Evolutionary conservation across 192 early-diverging fungal species (phyloP).

Genomic region (Coemansia sp.): DNA sequence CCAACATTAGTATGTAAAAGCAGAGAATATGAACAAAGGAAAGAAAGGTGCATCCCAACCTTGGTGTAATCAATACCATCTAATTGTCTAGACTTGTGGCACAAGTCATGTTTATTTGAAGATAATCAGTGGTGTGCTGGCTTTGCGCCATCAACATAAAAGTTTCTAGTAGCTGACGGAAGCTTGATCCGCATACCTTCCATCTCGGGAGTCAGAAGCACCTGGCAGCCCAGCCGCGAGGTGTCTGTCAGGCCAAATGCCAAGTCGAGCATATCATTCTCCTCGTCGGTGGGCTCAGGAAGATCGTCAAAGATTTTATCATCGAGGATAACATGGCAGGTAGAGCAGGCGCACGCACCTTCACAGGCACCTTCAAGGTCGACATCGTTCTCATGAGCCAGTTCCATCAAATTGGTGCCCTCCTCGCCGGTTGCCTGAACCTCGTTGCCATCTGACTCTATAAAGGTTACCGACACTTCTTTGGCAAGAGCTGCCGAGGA

Average conservation of each 20-base stretch:
- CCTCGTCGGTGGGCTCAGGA: slow-evolving; percentile 93
- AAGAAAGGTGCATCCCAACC: not conserved
- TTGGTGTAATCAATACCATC: not conserved
- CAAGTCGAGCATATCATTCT: slow-evolving; percentile 97
- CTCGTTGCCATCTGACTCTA: slow-evolving; percentile 79
- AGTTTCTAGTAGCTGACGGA: slow-evolving; percentile 89
- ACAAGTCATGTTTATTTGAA: not conserved
- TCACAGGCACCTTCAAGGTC: slow-evolving; percentile 98
- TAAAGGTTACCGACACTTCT: slow-evolving; percentile 72
- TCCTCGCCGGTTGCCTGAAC: slow-evolving; percentile 75
- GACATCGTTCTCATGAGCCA: slow-evolving; percentile 87
- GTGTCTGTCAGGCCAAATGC: slow-evolving; percentile 96
- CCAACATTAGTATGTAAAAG: slow-evolving; percentile 3
- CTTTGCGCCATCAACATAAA: slow-evolving; percentile 73
- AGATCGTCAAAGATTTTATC: slow-evolving; percentile 78
- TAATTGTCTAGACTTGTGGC: not conserved
- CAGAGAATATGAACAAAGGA: too few species aligned
- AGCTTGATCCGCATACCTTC: slow-evolving; percentile 86
- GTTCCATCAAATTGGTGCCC: slow-evolving; percentile 86
- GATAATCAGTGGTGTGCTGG: slow-evolving; percentile 47
- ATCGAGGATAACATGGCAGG: slow-evolving; percentile 90
- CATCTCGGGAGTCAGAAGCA: slow-evolving; percentile 78
- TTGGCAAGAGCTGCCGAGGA: slow-evolving; percentile 12
- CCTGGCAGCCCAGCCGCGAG: slow-evolving; percentile 94
- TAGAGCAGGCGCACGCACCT: slow-evolving; percentile 91